phyloP scores from a whole-genome alignment of 768 basidiomycete genomes.

The Pisolithus sp. region DNA sequence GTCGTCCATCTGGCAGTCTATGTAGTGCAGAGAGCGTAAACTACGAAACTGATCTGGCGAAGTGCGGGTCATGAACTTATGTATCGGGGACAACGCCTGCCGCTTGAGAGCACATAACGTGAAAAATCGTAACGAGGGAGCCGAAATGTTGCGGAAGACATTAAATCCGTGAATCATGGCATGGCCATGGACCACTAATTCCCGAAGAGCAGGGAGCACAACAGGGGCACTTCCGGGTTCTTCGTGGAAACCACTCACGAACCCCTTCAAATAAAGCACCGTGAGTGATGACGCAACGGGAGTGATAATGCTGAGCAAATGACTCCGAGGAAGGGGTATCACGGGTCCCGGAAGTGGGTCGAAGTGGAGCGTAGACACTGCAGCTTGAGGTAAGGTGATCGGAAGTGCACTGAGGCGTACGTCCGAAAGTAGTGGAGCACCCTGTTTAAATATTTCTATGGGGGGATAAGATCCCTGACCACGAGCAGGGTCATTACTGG shows the following conservation, averaged over 20 bases:
- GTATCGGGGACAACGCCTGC: conserved; percentile 26
- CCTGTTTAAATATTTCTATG: conserved; percentile 27
- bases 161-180: conserved; percentile 28
- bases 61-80: conserved; percentile 30
- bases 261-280: conserved; percentile 26
- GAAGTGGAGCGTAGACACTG: conserved; percentile 28
- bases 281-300: conserved; percentile 23
- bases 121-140: conserved; percentile 21
- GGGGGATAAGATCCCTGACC: conserved; percentile 23
- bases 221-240: conserved; percentile 28
- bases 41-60: conserved; percentile 30
- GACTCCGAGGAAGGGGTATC: conserved; percentile 21
- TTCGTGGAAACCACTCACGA: conserved; percentile 27
- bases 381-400: conserved; percentile 23
- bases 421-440: conserved; percentile 26
- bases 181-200: conserved; percentile 27
- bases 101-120: conserved; percentile 22
- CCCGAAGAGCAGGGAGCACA: conserved; percentile 23
- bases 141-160: conserved; percentile 30
- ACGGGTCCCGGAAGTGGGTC: conserved; percentile 28
- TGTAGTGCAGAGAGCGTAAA: conserved; percentile 26
- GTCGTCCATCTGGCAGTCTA: conserved; percentile 30
- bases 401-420: conserved; percentile 28
- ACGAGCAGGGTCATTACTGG: conserved; percentile 17
- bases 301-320: conserved; percentile 24